phyloP scores from a whole-genome alignment of 805 yeast species.

The Metschnikowia continentalis region DNA sequence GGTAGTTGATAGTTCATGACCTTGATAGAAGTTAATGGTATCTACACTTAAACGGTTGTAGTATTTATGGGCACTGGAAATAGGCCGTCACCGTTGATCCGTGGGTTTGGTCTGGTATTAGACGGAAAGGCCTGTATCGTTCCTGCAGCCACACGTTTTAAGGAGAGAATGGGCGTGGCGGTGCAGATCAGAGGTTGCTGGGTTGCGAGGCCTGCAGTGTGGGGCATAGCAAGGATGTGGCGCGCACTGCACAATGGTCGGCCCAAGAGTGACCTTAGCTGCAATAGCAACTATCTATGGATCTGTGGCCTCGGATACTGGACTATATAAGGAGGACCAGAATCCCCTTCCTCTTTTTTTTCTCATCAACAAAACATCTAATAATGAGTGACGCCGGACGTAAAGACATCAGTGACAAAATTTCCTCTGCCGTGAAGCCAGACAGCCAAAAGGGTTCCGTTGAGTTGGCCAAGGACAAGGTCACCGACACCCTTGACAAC shows the following conservation, averaged over 20 bases:
- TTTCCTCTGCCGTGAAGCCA: slow-evolving; percentile 36
- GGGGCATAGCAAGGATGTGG: slow-evolving; percentile 1
- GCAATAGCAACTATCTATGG: not conserved
- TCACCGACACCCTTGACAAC: slow-evolving; percentile 34
- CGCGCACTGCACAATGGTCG: slow-evolving; percentile 7
- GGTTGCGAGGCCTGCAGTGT: not conserved
- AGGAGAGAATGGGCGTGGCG: not conserved
- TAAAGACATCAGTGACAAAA: slow-evolving; percentile 39
- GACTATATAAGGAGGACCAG: slow-evolving; percentile 7
- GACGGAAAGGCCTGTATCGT: not conserved
- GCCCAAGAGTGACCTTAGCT: not conserved
- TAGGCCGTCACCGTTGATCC: no score
- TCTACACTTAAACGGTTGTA: no score
- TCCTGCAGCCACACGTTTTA: not conserved
- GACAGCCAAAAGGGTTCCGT: slow-evolving; percentile 37
- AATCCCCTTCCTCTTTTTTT: not conserved
- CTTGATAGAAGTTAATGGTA: no score
- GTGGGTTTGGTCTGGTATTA: no score
- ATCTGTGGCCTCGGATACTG: not conserved
- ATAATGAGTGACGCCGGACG: slow-evolving; percentile 42
- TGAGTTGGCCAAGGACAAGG: slow-evolving; percentile 36
- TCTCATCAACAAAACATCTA: slow-evolving; percentile 3
- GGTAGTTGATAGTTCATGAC: no score
- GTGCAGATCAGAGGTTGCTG: not conserved
- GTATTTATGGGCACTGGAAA: no score